Evolutionary conservation across 768 basidiomycete species (phyloP), one percentile per base, ranked within the genome.

Genomic region (Leccinum rimulosum): DNA sequence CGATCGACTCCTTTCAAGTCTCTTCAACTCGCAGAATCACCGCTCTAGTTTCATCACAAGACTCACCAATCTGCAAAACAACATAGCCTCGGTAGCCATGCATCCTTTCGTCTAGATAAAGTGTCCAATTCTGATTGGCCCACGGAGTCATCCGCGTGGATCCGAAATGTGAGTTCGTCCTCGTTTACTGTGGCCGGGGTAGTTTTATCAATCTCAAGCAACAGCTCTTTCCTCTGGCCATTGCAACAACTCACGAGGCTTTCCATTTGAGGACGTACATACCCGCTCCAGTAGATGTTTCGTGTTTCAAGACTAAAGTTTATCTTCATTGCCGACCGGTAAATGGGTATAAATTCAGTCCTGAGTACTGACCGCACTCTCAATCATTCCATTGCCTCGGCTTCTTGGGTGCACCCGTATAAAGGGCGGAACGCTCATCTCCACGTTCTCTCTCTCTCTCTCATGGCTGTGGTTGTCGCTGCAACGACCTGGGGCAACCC

Each of bases 401-500:
- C 36, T 38, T 36, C 35, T 36, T 38, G 15, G 6, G 36, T 38
- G 3, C 14, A 22, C 22, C 22, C 22, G 17, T 40, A 40, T n/a
- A 40, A 40, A n/a, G 17, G 36, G 3, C 36, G 15, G 15, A 17
- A 15, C 15, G 17, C 36, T n/a, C n/a, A n/a, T n/a, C n/a, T n/a
- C 40, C n/a, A 15, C 38, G 10, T 40, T 43, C n/a, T 4, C 15
- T 19, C n/a, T 3, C n/a, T 22, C 22, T 43, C 40, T 22, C 22
- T 43, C n/a, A 43, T 43, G 40, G 40, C 9, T 40, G 38, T 40
- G 17, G 9, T 17, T 43, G n/a, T 43, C n/a, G n/a, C 40, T 43
- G n/a, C 40, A n/a, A 43, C 40, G 9, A 43, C 40, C 40, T 68
- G 68, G 68, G 66, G 66, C 22, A 43, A 55, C 66, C n/a, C 66